Conservation (phyloP, 73 alveolate genomes). For the Paramecium biaurelia region DNA sequence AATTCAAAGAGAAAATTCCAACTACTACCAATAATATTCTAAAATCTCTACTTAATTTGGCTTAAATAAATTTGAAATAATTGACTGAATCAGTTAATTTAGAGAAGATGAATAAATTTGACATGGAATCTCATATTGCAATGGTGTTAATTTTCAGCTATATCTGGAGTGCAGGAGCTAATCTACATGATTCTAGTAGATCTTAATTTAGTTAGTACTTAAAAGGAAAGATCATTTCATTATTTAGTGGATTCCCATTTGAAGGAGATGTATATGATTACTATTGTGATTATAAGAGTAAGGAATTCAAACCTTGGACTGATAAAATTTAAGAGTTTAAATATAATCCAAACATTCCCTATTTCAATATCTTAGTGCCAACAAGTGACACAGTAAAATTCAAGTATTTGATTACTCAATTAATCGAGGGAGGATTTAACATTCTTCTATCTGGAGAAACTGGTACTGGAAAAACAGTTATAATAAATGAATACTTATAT, state of each 20-base stretch:
- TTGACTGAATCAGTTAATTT: constrained; percentile 79
- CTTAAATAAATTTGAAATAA: constrained; percentile 77
- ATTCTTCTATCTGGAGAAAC: constrained; percentile 98
- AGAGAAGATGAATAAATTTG: constrained; percentile 67
- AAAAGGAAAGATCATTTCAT: constrained; percentile 69
- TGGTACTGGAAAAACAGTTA: constrained; percentile 99
- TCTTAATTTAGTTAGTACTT: constrained; percentile 78
- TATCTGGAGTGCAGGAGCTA: constrained; percentile 98
- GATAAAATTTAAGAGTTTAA: constrained; percentile 81
- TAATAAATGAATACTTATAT: constrained; percentile 85
- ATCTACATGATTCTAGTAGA: constrained; percentile 92
- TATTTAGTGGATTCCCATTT: constrained; percentile 85
- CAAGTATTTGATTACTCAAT: constrained; percentile 87
- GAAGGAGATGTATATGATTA: constrained; percentile 83
- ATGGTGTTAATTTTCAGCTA: constrained; percentile 88
- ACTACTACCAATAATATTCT: constrained; percentile 91
- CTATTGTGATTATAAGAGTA: constrained; percentile 75
- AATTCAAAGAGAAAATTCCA: constrained; percentile 94
- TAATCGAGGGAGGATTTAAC: constrained; percentile 89
- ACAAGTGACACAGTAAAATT: constrained; percentile 98
- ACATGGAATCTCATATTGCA: constrained; percentile 84
- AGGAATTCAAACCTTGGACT: constrained; percentile 82
- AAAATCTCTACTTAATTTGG: constrained; percentile 90
- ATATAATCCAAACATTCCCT: constrained; percentile 90
- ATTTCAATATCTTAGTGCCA: constrained; percentile 98